Evolutionary conservation across 2,329 filamentous ascomycete genomes (phyloP), one percentile per base, ranked within the genome.

Genomic region (Cercospora sesami): DNA sequence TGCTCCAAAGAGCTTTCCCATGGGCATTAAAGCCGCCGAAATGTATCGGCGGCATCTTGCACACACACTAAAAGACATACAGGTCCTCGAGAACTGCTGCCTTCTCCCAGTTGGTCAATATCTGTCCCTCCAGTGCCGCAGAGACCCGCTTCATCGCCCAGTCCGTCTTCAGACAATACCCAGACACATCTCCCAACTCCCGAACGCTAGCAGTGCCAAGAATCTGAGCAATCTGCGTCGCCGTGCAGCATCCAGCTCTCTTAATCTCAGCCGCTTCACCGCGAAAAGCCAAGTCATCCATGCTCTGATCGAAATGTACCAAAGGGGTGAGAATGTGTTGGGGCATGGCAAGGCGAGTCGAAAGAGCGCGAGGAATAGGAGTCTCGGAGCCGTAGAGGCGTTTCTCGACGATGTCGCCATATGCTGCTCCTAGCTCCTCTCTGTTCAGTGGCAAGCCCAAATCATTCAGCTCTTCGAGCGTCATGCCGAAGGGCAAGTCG

Each of bases 261-360:
- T 39, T n/a, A 5, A 39, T 39, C 33, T 39, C 33, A 7, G 33
- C 33, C 14, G 33, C 5, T n/a, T 39, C 33, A 39, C 33, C 33
- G 1, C 0, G 1, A n/a, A 39, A 39, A n/a, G 3, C 1, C 0
- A 39, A n/a, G 2, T 39, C 33, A 16, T 39, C 14, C 0, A 5
- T n/a, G 14, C 33, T 39, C 6, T 39, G 33, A 7, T 39, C 33
- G 33, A 39, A 39, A 39, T 39, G 33, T 3, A 39, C 14, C 33
- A 16, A n/a, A 39, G 33, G 33, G 5, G 33, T 39, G 33, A 39
- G 33, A n/a, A 39, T 39, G 7, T 39, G 33, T 5, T 5, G 33
- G 16, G 33, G 33, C 33, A 39, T n/a, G 4, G 33, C 33, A 2
- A 39, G 14, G 1, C 33, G 14, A 39, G 33, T 4, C 33, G 33